These are phyloP conservation scores for Gossypium anomalum DNA, from an alignment of 345 rosid genomes.

Conservation along the genomic window DNA sequence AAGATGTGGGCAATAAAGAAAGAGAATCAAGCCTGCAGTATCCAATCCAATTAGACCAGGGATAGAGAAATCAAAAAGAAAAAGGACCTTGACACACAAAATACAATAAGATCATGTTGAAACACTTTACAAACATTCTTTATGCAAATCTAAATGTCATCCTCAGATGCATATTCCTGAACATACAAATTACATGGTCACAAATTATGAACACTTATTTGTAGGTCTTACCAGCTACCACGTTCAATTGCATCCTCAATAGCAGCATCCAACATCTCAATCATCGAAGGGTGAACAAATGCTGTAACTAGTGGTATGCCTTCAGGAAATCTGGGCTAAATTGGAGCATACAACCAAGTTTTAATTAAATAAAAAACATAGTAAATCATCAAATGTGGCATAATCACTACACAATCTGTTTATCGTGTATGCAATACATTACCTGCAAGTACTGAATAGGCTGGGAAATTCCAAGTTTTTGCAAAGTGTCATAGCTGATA, in stretches of 20 bases:
- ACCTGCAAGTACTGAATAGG: conserved; percentile 93
- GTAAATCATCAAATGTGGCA: conserved; percentile 7
- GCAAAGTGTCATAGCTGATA: conserved; percentile 66
- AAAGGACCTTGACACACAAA: not conserved
- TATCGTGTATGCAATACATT: conserved; percentile 21
- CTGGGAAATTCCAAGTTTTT: conserved; percentile 87
- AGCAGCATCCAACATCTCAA: conserved; percentile 83
- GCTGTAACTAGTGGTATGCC: conserved; percentile 66
- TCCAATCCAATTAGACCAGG: conserved; percentile 26
- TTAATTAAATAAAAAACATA: conserved; percentile 34
- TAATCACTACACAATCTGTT: conserved; percentile 10
- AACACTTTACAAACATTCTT: not conserved
- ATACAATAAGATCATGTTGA: not conserved
- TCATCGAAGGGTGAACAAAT: conserved; percentile 80
- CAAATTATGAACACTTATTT: not conserved
- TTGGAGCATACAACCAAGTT: conserved; percentile 34
- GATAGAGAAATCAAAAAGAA: conserved; percentile 9
- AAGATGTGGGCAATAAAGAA: conserved; percentile 68
- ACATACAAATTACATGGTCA: conserved; percentile 6
- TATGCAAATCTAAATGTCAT: not conserved
- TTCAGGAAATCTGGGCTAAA: conserved; percentile 96
- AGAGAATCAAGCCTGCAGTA: conserved; percentile 85
- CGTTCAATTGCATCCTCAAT: conserved; percentile 84
- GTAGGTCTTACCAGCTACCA: conserved; percentile 71
- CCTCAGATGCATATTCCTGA: not conserved